Base-by-base conservation (phyloP, 2,329 filamentous ascomycete species). In the Arthrobotrys entomopaga region DNA sequence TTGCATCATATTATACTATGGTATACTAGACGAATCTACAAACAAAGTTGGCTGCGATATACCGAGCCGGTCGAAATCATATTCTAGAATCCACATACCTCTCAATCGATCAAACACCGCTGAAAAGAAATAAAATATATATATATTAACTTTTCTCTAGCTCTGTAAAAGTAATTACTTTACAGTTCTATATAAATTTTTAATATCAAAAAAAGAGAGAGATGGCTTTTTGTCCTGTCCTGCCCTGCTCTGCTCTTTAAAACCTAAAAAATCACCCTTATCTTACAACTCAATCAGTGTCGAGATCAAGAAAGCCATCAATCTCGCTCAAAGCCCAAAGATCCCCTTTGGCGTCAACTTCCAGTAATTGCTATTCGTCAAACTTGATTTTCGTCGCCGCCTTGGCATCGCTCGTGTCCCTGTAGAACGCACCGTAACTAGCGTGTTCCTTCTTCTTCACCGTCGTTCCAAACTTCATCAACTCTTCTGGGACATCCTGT, bases 361-460 rank as follows among this genome's bases (percentile, higher is more conserved):
- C n/a, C 26, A 74, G 48, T 72, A 43, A 34, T 64, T 60, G 54
- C 58, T 77, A 78, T 57, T 79, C 78, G 57, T 78, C 77, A 58
- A 79, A 78, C 22, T 71, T 79, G 53, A 79, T 79, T 54, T 79
- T 78, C 34, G 72, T 79, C 0, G 77, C 77, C 52, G 61, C 71
- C 75, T 71, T 79, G 76, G 59, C 77, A 65, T 89, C 89, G 79
- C 92, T 91, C 7, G 91, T 89, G 79, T 97, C 92, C 83, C 95
- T 97, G 86, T 91, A 97, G 81, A 98, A 98, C 34, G 93, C 92
- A 67, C 95, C 95, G 80, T 98, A 99, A 54, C 91, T 91, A 80
- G 93, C 91, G 83, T 99, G 95, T 56, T 89, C 87, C 92, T 98
- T 98, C 88, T 96, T 97, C 88, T 98, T 99, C 60, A 99, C 95